These are phyloP conservation scores for Lecanicillium sp. DNA, from an alignment of 2,329 filamentous ascomycete species.

Conservation along the genomic window DNA sequence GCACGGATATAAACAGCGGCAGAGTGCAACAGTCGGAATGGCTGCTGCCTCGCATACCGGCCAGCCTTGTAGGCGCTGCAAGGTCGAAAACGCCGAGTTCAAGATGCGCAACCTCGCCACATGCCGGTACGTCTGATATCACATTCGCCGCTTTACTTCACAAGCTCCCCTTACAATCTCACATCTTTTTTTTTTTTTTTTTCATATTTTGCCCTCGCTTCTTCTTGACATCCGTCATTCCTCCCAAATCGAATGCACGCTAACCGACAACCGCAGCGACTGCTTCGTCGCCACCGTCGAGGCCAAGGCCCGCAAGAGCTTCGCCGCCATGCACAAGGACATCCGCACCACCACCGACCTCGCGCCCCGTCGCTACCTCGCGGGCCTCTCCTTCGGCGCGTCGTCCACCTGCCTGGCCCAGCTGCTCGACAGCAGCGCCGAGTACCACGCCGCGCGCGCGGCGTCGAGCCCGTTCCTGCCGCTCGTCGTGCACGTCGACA, in stretches of 20 bases:
- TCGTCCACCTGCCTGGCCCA: constrained; percentile 75
- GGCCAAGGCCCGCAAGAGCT: constrained; percentile 73
- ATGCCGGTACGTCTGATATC: constrained; percentile 21
- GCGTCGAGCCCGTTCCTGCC: constrained; percentile 64
- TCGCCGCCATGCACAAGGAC: constrained; percentile 46
- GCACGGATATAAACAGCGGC: no score
- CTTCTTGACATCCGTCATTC: no score
- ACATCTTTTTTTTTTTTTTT: no score
- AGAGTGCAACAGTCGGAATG: neutral
- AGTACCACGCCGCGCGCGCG: constrained; percentile 58
- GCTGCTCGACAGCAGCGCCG: constrained; percentile 64
- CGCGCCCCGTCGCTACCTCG: constrained; percentile 47
- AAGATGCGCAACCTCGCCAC: constrained; percentile 21
- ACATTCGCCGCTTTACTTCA: neutral
- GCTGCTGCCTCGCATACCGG: neutral
- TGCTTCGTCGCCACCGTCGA: constrained; percentile 77
- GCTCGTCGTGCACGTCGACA: constrained; percentile 51
- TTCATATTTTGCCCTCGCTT: no score
- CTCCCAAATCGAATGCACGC: neutral
- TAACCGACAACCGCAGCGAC: constrained; percentile 23
- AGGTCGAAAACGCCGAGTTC: constrained; percentile 16
- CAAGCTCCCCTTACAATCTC: no score
- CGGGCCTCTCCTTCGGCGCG: constrained; percentile 77
- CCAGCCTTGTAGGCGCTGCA: constrained; percentile 20
- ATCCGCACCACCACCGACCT: constrained; percentile 31